Evolutionary conservation across 2,329 filamentous ascomycete genomes (phyloP), one percentile per base, ranked within the genome.

Genomic region (Apiospora aurea): DNA sequence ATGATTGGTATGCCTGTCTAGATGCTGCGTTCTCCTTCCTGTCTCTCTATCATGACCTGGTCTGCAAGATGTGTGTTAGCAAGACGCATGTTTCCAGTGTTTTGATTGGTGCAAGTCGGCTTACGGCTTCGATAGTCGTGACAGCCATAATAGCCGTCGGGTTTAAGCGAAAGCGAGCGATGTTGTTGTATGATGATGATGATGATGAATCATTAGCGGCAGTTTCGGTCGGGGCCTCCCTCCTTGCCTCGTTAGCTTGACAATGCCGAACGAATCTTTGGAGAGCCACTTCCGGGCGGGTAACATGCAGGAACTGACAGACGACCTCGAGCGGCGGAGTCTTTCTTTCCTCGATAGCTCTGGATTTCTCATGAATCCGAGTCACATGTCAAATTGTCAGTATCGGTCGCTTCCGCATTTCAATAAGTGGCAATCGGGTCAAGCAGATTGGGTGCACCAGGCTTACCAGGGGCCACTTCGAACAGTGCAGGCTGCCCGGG

Each of bases 201-300:
- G 34, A 41, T 64, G 34, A 64, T 64, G 57, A 64, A 41, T 64
- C 57, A 64, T 41, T 61, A 61, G 53, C 29, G 53, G 29, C 53
- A 34, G 14, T 21, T 38, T 21, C 38, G 53, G 26, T 21, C 4
- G 2, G 41, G 41, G 34, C 29, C 26, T 29, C 26, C 26, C 26
- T 29, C 29, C 26, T 21, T 29, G 2, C 26, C 26, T 29, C 29
- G 16, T 21, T 18, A 14, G 26, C 18, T 38, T n/a, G 29, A 29
- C 29, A 61, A 61, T 38, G 53, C 26, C 26, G 44, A 21, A 46
- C 26, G 44, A 46, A 46, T 21, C 44, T 46, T 6, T 38, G 5
- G 26, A 61, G 53, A 38, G 16, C 4, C 11, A 16, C 53, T 61
- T 61, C 29, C 8, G 29, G 6, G 5, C 53, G 8, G 29, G 53